Base-by-base conservation (phyloP, 116 monocot genomes). In the Cymodocea nodosa region DNA sequence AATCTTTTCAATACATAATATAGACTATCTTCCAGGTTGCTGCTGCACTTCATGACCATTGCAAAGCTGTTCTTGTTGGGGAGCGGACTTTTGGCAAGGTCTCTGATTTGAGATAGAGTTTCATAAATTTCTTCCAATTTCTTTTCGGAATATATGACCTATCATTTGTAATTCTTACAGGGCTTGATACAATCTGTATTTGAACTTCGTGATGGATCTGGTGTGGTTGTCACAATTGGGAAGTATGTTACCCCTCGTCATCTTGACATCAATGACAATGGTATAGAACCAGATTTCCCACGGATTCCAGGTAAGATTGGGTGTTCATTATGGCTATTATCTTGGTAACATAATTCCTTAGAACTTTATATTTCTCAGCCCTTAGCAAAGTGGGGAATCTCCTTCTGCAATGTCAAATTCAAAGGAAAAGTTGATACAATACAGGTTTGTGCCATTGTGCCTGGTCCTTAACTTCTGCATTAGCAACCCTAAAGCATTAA, bases 141-240 rank as follows among this genome's bases (percentile, higher is more conserved):
- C 23, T 14, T 51, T 22, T 37, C 17, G 35, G 5, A 34, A 60
- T 60, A 44, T 44, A 44, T 44, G 44, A 44, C 44, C 44, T 10
- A 44, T 63, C 6, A 48, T 10, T 63, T 20, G 15, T 60, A 9
- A 6, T 22, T 34, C 16, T 44, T 76, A 19, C 59, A 97, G 97
- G 97, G 97, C 56, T 76, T 97, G 72, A 90, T 97, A 77, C 97
- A 97, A 72, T 97, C 97, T 40, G 88, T 97, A 60, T 97, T 75
- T 71, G 87, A 97, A 76, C 97, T 90, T 70, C 81, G 75, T 73
- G 90, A 97, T 85, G 91, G 88, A 56, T 97, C 97, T 74, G 90
- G 90, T 70, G 63, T 97, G 30, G 90, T 87, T 24, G 95, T 97
- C 50, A 97, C 97, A 40, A 82, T 97, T 62, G 90, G 97, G 36